These are phyloP conservation scores for Xylariaceae sp. DNA, from an alignment of 2,329 filamentous ascomycete species.

Conservation along the genomic window DNA sequence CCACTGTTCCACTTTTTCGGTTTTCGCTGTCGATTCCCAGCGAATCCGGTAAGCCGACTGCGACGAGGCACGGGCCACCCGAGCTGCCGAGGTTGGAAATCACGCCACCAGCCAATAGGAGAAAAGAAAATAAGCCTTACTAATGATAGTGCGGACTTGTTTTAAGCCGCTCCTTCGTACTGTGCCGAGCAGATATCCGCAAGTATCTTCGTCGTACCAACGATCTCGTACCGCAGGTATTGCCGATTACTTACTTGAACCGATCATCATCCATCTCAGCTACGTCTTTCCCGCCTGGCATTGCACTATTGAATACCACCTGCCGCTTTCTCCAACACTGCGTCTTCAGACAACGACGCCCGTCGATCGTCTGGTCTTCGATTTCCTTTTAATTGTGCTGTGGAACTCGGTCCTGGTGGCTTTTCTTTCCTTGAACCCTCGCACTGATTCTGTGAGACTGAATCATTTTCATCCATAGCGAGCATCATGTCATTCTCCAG, in stretches of 20 bases:
- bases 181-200: neutral
- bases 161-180: neutral
- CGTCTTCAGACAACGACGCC: no score
- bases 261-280: no score
- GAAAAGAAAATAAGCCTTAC: neutral
- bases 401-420: no score
- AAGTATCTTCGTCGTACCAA: neutral
- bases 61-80: neutral
- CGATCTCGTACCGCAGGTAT: neutral
- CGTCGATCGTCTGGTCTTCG: no score
- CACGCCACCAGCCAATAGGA: neutral
- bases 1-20: no score
- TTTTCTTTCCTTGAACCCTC: no score
- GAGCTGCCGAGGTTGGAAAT: neutral
- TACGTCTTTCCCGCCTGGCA: no score
- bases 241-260: no score
- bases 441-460: no score
- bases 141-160: neutral
- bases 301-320: no score
- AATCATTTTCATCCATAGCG: neutral
- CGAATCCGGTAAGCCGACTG: neutral
- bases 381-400: no score
- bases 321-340: no score
- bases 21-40: neutral
- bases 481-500: constrained; percentile 59